Percentiles rank a stretch among this genome's conserved stretches.
Evolutionary conservation across 495 filamentous ascomycete species (phyloP).

Genomic region (Jackrogersella multiformis): DNA sequence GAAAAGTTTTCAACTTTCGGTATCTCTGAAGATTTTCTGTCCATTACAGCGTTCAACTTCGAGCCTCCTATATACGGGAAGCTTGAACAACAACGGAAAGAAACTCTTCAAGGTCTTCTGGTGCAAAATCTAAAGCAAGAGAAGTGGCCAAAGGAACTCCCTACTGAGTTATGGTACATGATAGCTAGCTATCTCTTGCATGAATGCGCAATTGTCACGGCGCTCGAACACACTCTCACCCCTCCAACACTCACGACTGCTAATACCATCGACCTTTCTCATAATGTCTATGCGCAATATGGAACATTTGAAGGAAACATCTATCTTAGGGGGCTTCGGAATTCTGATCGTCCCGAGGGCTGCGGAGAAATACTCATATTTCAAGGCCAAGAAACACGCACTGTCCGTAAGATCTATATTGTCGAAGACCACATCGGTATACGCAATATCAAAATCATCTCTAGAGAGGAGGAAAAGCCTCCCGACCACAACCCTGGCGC

Average conservation of each 20-base stretch:
- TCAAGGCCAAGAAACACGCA: neutral
- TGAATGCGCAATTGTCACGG: neutral
- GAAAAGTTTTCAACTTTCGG: neutral
- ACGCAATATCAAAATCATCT: neutral
- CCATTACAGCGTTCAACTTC: neutral
- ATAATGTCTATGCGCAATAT: neutral
- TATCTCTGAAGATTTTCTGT: neutral
- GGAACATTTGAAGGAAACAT: neutral
- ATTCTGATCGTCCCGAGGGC: neutral
- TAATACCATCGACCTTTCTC: neutral
- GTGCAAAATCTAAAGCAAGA: neutral
- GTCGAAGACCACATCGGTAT: constrained; percentile 6
- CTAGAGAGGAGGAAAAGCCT: neutral
- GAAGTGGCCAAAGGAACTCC: neutral
- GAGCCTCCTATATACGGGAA: neutral
- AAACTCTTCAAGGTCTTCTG: neutral
- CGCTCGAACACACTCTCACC: neutral
- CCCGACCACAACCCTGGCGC: neutral
- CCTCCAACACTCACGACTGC: neutral
- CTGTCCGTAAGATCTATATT: neutral
- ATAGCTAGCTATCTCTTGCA: neutral
- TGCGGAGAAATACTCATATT: neutral
- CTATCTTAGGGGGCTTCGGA: neutral
- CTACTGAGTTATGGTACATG: neutral
- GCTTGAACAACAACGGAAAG: neutral